phyloP scores from a whole-genome alignment of 306 rosid species.

The Acacia crassicarpa region DNA sequence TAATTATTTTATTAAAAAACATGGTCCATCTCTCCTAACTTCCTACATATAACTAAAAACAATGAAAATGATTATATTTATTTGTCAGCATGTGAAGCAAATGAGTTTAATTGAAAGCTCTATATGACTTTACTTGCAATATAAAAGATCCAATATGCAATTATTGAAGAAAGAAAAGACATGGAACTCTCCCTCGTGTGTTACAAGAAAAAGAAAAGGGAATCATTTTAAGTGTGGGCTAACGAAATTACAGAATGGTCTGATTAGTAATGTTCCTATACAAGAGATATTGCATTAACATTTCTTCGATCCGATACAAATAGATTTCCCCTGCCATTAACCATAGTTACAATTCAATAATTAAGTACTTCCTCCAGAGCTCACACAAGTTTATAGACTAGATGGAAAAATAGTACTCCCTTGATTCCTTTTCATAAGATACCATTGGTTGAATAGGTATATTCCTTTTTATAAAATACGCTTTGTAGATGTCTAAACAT shows the following conservation, averaged over 20 bases:
- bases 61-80: not conserved
- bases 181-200: not conserved
- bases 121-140: not conserved
- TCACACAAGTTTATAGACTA: conserved; percentile 26
- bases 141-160: not conserved
- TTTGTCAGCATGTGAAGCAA: not conserved
- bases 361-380: not conserved
- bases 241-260: not conserved
- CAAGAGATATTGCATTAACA: not conserved
- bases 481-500: no score
- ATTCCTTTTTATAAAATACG: no score
- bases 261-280: not conserved
- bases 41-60: not conserved
- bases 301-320: not conserved
- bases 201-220: not conserved
- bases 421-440: not conserved
- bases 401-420: not conserved
- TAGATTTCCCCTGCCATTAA: not conserved
- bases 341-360: not conserved
- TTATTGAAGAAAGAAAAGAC: not conserved
- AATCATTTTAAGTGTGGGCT: not conserved
- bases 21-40: not conserved
- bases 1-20: not conserved
- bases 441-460: no score
- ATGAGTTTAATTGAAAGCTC: not conserved